Base-by-base conservation (phyloP, 148 eudicot genomes). In the Cornus florida region DNA sequence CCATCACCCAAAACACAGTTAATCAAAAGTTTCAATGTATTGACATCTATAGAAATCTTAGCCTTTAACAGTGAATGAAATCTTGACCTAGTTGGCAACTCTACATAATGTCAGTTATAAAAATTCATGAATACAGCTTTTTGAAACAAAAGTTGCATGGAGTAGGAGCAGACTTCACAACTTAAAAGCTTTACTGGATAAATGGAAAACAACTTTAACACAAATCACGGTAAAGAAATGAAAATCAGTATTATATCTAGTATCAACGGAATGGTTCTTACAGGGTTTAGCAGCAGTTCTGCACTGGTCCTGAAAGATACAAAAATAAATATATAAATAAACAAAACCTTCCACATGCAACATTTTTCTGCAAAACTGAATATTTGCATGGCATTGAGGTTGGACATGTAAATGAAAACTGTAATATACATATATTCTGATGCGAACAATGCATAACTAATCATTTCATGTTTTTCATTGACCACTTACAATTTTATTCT, bases 281-380 rank as follows among this genome's bases (percentile, higher is more conserved):
- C 99, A 79, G 99, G 92, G 86, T 95, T 95, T 66, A 95, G 92
- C 67, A 95, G 92, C 85, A 95, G 95, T 83, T 95, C 99, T 38
- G 99, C 88, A 85, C 97, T 92, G 71, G 97, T 93, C 97, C 99
- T 95, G 96, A 81, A 90, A 94, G 83, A 23, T 22, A 76, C 31
- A 80, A 64, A 23, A 38, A 39, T 24, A 80, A 76, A 72, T 33
- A 28, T 28, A 28, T 39, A 39, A 4, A 39, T 39, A 39, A 43
- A 43, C 10, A 67, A 78, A 81, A 70, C 16, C 59, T 76, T 20
- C 6, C 41, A 72, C 57, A 33, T 31, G 24, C 77, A 75, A 74
- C 28, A 2, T 35, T 66, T 23, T 50, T 46, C 43, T 32, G 0
- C 31, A 62, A 10, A 32, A 74, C 2, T 75, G 69, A 8, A 72